phyloP scores from a whole-genome alignment of 192 early-diverging fungal genomes.

The Radiomyces spectabilis region DNA sequence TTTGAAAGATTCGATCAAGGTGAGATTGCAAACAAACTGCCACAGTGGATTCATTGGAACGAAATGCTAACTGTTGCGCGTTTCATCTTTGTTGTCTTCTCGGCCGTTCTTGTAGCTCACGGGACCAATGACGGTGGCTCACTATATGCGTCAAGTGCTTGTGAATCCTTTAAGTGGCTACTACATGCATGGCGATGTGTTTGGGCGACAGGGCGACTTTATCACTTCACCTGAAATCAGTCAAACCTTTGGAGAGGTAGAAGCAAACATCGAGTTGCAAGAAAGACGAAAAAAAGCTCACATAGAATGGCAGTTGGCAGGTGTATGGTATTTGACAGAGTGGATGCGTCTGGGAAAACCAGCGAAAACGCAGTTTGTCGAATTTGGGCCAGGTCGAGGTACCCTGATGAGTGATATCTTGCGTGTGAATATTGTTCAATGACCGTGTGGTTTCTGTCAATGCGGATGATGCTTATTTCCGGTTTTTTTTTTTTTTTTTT shows the following conservation, averaged over 20 bases:
- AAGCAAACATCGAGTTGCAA: too few relatives aligned
- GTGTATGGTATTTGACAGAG: conserved; percentile 81
- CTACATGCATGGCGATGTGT: conserved; percentile 87
- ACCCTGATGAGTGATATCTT: conserved; percentile 92
- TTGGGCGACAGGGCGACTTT: conserved; percentile 90
- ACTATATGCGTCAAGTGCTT: conserved; percentile 85
- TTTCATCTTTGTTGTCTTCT: neutral
- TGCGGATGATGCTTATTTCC: too few relatives aligned
- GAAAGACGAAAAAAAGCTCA: too few relatives aligned
- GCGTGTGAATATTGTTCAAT: conserved; percentile 38
- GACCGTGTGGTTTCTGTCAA: neutral
- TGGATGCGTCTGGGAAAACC: conserved; percentile 72
- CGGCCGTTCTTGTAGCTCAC: conserved; percentile 32
- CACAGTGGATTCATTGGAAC: neutral
- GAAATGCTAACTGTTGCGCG: neutral
- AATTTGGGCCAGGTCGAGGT: conserved; percentile 90
- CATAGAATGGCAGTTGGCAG: too few relatives aligned
- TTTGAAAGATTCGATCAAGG: conserved; percentile 50
- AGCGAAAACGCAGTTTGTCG: conserved; percentile 48
- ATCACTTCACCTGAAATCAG: conserved; percentile 95
- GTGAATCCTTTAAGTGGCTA: conserved; percentile 88
- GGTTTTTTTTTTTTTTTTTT: neutral
- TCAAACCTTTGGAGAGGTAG: conserved; percentile 95
- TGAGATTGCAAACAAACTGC: neutral
- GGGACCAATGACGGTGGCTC: conserved; percentile 69